These are phyloP conservation scores for Aureobasidium zeae DNA, from an alignment of 2,329 filamentous ascomycete species.

Conservation along the genomic window DNA sequence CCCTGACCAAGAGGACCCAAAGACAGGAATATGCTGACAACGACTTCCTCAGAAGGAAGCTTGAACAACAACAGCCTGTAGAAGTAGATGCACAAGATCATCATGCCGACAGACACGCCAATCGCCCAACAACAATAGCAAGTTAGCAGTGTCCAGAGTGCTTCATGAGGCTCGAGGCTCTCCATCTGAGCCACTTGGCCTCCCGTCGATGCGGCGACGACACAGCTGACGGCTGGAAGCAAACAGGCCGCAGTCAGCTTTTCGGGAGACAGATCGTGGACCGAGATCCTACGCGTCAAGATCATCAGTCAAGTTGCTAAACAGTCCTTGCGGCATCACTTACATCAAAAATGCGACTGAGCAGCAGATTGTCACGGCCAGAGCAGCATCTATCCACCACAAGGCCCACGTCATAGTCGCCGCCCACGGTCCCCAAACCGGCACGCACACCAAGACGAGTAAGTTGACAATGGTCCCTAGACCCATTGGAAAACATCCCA, in stretches of 20 bases:
- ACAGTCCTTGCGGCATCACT: neutral
- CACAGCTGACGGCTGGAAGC: constrained; percentile 56
- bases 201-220: constrained; percentile 57
- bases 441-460: constrained; percentile 24
- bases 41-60: constrained; percentile 56
- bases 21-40: constrained; percentile 59
- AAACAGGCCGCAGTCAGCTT: constrained; percentile 55
- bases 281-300: constrained; percentile 25
- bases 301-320: neutral
- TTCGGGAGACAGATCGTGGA: constrained; percentile 31
- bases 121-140: constrained; percentile 63
- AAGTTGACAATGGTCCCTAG: constrained; percentile 26
- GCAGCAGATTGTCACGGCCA: constrained; percentile 18
- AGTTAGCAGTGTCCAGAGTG: constrained; percentile 52
- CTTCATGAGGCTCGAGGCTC: constrained; percentile 45
- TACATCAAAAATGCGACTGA: constrained; percentile 19
- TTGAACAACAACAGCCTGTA: constrained; percentile 58
- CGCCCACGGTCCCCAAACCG: constrained; percentile 21
- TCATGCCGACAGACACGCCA: constrained; percentile 51
- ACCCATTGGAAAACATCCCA: constrained; percentile 38
- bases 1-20: constrained; percentile 59
- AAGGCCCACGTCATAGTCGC: constrained; percentile 19
- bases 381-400: constrained; percentile 21
- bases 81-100: constrained; percentile 59
- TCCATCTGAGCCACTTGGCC: constrained; percentile 55